Evolutionary conservation across 108 stramenopile genomes (phyloP).

Genomic region (Cylindrotheca closterium): DNA sequence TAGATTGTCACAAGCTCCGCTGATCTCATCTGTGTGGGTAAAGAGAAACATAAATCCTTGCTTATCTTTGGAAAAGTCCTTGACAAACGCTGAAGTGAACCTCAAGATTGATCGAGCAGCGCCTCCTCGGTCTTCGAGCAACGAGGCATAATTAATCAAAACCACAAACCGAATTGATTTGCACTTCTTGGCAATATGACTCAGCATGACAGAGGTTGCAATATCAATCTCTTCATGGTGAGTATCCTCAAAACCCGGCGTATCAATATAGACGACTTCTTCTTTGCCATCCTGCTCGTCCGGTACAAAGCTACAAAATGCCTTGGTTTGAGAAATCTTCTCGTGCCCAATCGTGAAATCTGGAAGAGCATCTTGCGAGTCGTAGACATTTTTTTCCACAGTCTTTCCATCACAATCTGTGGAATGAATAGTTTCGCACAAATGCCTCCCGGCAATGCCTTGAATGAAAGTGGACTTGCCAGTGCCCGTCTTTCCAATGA

Average conservation of each 20-base stretch:
- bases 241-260: constrained; percentile 63
- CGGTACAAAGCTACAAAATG: constrained; percentile 33
- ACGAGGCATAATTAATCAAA: constrained; percentile 52
- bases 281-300: constrained; percentile 12
- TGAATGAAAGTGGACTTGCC: constrained; percentile 55
- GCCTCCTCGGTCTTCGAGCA: constrained; percentile 61
- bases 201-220: constrained; percentile 52
- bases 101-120: constrained; percentile 52
- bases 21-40: constrained; percentile 47
- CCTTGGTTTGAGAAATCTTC: constrained; percentile 50
- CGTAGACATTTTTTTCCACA: constrained; percentile 40
- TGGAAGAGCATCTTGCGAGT: constrained; percentile 39
- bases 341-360: constrained; percentile 61
- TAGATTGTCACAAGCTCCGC: constrained; percentile 11
- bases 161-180: constrained; percentile 49
- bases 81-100: constrained; percentile 47
- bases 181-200: constrained; percentile 52
- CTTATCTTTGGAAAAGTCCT: constrained; percentile 45
- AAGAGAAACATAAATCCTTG: constrained; percentile 60
- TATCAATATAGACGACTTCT: constrained; percentile 43
- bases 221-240: constrained; percentile 59
- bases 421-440: constrained; percentile 18
- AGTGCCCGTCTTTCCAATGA: constrained; percentile 54
- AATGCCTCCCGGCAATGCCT: constrained; percentile 55
- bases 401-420: constrained; percentile 26